Conservation (phyloP, 129 eudicot genomes). For the Escallonia rubra region DNA sequence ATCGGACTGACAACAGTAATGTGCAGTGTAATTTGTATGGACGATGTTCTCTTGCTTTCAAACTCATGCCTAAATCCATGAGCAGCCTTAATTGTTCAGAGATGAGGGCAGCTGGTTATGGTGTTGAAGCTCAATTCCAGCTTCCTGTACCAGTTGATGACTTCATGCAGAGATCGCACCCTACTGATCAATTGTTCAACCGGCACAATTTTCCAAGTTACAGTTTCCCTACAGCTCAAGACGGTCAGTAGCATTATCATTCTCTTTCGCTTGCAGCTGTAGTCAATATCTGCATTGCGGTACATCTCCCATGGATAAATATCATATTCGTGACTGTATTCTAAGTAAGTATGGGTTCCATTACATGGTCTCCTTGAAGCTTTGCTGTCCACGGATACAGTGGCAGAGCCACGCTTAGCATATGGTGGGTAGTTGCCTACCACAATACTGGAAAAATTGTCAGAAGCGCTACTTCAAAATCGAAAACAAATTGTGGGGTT, state of each 20-base stretch:
- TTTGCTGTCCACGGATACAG: too few species aligned
- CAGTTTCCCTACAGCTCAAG: conserved; percentile 64
- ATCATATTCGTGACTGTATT: background rate
- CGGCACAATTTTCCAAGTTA: conserved; percentile 56
- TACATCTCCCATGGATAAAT: conserved; percentile 3
- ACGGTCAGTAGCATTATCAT: conserved; percentile 43
- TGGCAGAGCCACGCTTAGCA: too few species aligned
- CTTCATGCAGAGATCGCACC: conserved; percentile 84
- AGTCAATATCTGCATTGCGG: background rate
- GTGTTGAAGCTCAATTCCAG: conserved; percentile 95
- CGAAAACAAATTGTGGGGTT: too few species aligned
- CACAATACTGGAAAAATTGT: too few species aligned
- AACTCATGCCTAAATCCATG: conserved; percentile 96
- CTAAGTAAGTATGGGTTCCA: background rate
- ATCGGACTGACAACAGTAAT: conserved; percentile 50
- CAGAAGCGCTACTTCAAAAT: too few species aligned
- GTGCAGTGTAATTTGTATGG: conserved; percentile 61
- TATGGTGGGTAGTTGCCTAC: background rate
- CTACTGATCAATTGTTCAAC: conserved; percentile 79
- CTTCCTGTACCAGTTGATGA: conserved; percentile 94
- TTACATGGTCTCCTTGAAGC: background rate
- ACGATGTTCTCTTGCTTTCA: conserved; percentile 67
- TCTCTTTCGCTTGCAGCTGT: conserved; percentile 1
- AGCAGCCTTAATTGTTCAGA: conserved; percentile 79
- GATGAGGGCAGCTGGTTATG: conserved; percentile 98